Evolutionary conservation across 306 rosid species (phyloP), one percentile per base, ranked within the genome.

Genomic region (Prunus salicina): DNA sequence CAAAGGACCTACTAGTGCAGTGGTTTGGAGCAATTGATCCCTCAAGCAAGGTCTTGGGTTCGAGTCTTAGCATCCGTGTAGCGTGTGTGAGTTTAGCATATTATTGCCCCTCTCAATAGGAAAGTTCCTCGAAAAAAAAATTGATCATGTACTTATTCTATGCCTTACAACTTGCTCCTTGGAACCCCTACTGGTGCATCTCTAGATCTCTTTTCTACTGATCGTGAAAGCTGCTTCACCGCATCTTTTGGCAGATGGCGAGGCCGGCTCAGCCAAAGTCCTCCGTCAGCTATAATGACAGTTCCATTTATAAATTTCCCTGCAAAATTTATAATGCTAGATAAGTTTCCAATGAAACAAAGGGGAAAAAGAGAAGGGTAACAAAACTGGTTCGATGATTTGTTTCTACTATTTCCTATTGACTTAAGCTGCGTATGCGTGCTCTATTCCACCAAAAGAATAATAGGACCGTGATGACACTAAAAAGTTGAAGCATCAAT

Each of bases 231-330:
- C 82, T 87, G 90, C 82, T 71, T 89, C 69, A 95, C 96, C 3
- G 88, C 97, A 64, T 88, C 97, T 71, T 95, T 95, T 0, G 91
- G 84, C 52, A 95, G 60, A 75, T 86, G 84, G 24, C 99, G 97
- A 52, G 97, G 97, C 41, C 63, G 83, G 88, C 92, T 95, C 92
- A 95, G 85, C 97, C 97, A 95, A 67, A 86, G 86, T 53, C 97
- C 99, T 72, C 99, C 97, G 22, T 95, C 99, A 34, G 89, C 92
- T 12, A 86, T 3, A 9, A 95, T 20, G 47, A 78, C 85, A 58
- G 90, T 83, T 10, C 98, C 98, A 71, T 94, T 94, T 3, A 94
- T 20, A 75, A 27, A 94, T 84, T 94, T 92, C 72, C 97, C 98
- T 94, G 69, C 83, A 91, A 74, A 51, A 73, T 85, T 80, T 72